These are phyloP conservation scores for Malassezia psittaci DNA, from an alignment of 1,284 basidiomycete species.

Conservation along the genomic window DNA sequence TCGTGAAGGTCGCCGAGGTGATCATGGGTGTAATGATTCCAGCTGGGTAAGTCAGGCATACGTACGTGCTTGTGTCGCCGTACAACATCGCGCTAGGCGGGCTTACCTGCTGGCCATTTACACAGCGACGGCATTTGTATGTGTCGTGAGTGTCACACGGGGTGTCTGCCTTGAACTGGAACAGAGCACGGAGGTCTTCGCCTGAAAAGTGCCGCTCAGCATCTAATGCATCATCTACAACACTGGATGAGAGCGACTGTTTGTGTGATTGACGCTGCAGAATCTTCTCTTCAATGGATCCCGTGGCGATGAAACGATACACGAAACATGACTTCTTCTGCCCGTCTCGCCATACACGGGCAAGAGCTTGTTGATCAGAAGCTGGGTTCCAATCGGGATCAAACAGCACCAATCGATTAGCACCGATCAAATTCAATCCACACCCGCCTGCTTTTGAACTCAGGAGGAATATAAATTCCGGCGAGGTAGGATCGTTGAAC, in stretches of 20 bases:
- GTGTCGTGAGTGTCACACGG: conserved; percentile 73
- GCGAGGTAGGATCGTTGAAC: conserved; percentile 90
- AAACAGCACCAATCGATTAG: conserved; percentile 88
- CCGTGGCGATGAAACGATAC: conserved; percentile 93
- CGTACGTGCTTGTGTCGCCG: conserved; percentile 88
- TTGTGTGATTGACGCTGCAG: conserved; percentile 80
- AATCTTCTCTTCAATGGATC: conserved; percentile 98
- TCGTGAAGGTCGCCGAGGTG: conserved; percentile 88
- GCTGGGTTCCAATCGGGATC: conserved; percentile 99
- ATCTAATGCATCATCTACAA: conserved; percentile 94
- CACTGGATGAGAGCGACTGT: conserved; percentile 88
- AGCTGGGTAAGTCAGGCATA: conserved; percentile 53
- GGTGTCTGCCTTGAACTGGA: conserved; percentile 79
- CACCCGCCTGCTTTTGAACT: conserved; percentile 97
- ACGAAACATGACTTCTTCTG: conserved; percentile 89
- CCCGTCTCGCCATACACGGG: conserved; percentile 97
- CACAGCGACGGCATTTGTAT: conserved; percentile 86
- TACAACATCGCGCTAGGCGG: conserved; percentile 81
- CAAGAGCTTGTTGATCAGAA: conserved; percentile 93
- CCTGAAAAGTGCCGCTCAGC: conserved; percentile 88
- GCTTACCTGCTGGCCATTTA: conserved; percentile 68
- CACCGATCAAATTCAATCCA: conserved; percentile 87
- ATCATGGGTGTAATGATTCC: conserved; percentile 89
- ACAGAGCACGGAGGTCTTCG: conserved; percentile 79
- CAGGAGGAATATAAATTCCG: conserved; percentile 93